phyloP scores from a whole-genome alignment of 1,284 basidiomycete genomes.

The Ustilago shanxiensis region DNA sequence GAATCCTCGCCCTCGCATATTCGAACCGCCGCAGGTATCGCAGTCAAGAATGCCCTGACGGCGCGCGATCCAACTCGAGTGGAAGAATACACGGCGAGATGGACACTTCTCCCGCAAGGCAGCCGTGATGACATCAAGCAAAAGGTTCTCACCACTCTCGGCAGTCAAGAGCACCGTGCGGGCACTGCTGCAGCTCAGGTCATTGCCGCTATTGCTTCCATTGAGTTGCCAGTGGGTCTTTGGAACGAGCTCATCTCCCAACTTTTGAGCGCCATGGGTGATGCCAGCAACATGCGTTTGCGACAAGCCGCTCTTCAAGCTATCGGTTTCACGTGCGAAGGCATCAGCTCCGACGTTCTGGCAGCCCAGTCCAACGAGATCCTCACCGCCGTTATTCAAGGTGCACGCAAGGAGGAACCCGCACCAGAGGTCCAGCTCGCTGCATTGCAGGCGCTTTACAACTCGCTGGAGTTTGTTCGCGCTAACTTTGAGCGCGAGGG shows the following conservation, averaged over 20 bases:
- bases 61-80: slow-evolving; percentile 81
- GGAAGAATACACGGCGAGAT: slow-evolving; percentile 71
- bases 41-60: slow-evolving; percentile 93
- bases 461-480: slow-evolving; percentile 96
- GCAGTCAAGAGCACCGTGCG: slow-evolving; percentile 79
- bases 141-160: slow-evolving; percentile 84
- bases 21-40: slow-evolving; percentile 92
- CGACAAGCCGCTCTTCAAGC: slow-evolving; percentile 91
- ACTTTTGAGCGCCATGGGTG: slow-evolving; percentile 87
- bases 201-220: slow-evolving; percentile 90
- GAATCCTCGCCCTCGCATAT: slow-evolving; percentile 75
- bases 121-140: slow-evolving; percentile 88
- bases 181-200: slow-evolving; percentile 92
- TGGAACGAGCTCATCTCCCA: slow-evolving; percentile 92
- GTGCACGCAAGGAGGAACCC: slow-evolving; percentile 94
- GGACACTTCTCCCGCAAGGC: slow-evolving; percentile 81
- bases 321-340: slow-evolving; percentile 97
- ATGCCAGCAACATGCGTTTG: slow-evolving; percentile 81
- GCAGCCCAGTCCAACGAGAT: slow-evolving; percentile 94
- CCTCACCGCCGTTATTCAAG: slow-evolving; percentile 97
- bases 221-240: slow-evolving; percentile 87
- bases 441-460: slow-evolving; percentile 91
- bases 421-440: slow-evolving; percentile 90
- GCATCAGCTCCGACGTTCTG: slow-evolving; percentile 82
- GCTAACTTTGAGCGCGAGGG: slow-evolving; percentile 91